Conservation (phyloP, 139 green algal species). For the Coelastrella sp. region DNA sequence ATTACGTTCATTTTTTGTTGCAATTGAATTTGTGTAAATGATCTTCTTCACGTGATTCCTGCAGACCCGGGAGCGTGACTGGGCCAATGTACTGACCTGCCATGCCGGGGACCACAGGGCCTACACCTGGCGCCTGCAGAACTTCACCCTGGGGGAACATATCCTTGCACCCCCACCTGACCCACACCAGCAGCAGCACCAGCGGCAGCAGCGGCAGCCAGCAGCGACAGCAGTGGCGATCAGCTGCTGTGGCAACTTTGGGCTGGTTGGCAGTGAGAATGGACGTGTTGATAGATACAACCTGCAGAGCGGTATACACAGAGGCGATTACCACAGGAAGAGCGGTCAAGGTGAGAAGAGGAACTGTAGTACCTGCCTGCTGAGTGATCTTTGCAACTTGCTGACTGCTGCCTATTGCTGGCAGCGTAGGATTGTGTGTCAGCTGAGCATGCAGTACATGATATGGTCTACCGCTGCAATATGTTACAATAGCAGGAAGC, state of each 20-base stretch:
- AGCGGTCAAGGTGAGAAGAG: neutral
- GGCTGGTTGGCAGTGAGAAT: slow-evolving; percentile 81
- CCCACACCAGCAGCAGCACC: neutral
- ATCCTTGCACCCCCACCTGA: slow-evolving; percentile 67
- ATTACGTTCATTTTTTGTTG: neutral
- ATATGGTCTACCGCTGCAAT: too few relatives aligned
- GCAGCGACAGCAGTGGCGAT: slow-evolving; percentile 79
- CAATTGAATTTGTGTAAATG: neutral
- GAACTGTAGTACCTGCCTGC: too few relatives aligned
- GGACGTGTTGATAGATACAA: slow-evolving; percentile 96
- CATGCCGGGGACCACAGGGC: slow-evolving; percentile 88
- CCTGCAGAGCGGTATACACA: slow-evolving; percentile 92
- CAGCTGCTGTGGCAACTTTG: slow-evolving; percentile 97
- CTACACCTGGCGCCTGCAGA: slow-evolving; percentile 93
- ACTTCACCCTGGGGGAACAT: slow-evolving; percentile 80
- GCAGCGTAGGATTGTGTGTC: too few relatives aligned
- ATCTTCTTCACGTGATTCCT: neutral
- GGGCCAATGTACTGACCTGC: slow-evolving; percentile 94
- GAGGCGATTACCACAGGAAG: slow-evolving; percentile 71
- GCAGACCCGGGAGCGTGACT: slow-evolving; percentile 91
- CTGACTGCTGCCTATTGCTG: too few relatives aligned
- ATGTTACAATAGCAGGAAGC: too few relatives aligned
- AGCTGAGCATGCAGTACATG: too few relatives aligned
- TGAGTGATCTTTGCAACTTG: too few relatives aligned
- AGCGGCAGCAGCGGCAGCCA: slow-evolving; percentile 19